phyloP scores from a whole-genome alignment of 768 basidiomycete genomes.

The Trametes punicea region DNA sequence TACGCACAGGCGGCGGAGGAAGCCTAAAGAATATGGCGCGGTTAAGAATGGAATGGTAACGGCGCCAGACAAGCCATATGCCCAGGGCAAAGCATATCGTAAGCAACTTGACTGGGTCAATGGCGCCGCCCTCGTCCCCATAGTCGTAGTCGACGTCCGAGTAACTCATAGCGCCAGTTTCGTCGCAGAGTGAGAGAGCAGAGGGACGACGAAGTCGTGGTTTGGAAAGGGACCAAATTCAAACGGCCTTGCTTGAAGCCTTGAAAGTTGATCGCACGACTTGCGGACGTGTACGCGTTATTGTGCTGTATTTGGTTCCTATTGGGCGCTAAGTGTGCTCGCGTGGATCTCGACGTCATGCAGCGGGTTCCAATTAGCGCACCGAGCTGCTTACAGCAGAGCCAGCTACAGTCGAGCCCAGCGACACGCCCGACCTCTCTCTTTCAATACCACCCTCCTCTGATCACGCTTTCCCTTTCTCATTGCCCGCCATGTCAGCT shows the following conservation, averaged over 20 bases:
- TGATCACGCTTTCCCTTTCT: slow-evolving; percentile 7
- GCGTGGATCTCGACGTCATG: slow-evolving; percentile 15
- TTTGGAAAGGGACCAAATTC: slow-evolving; percentile 7
- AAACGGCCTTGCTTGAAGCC: background rate
- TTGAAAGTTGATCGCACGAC: slow-evolving; percentile 20
- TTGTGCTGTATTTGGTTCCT: slow-evolving; percentile 23
- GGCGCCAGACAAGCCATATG: slow-evolving; percentile 74
- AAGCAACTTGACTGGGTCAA: slow-evolving; percentile 62
- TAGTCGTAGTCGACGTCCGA: slow-evolving; percentile 29
- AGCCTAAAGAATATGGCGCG: slow-evolving; percentile 67
- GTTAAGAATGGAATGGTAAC: slow-evolving; percentile 72
- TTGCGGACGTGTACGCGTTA: slow-evolving; percentile 24
- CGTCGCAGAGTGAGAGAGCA: slow-evolving; percentile 4
- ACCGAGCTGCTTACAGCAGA: background rate
- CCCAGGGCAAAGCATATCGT: slow-evolving; percentile 72
- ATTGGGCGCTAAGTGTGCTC: background rate
- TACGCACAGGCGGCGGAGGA: slow-evolving; percentile 55
- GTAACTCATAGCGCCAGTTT: slow-evolving; percentile 16
- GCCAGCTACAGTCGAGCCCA: slow-evolving; percentile 16
- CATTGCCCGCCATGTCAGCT: slow-evolving; percentile 50
- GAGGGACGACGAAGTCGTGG: slow-evolving; percentile 4
- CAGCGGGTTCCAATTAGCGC: background rate
- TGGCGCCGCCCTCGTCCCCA: slow-evolving; percentile 33
- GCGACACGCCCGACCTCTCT: slow-evolving; percentile 8
- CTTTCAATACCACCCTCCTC: too few relatives aligned